Percentiles rank a stretch among this genome's conserved stretches.
phyloP scores from a whole-genome alignment of 2,329 filamentous ascomycete species.

The Aspergillus clavatus region DNA sequence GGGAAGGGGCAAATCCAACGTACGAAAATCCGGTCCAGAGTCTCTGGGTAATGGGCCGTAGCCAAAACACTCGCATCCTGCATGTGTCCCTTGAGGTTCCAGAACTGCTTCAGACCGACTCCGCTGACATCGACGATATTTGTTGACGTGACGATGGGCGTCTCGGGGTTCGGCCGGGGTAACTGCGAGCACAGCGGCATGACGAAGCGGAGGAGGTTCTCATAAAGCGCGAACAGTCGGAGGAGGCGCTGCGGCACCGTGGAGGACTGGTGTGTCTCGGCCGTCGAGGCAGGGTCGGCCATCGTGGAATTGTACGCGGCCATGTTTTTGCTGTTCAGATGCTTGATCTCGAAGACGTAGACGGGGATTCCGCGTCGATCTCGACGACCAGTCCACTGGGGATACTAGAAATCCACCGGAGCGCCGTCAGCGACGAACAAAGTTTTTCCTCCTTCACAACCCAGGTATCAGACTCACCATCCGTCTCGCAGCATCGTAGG shows the following conservation, averaged over 20 bases:
- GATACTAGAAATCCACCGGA: slow-evolving; percentile 62
- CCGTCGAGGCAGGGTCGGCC: slow-evolving; percentile 44
- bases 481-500: slow-evolving; percentile 70
- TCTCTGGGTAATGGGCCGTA: slow-evolving; percentile 93
- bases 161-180: slow-evolving; percentile 66
- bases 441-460: too few relatives aligned
- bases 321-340: slow-evolving; percentile 78
- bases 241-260: slow-evolving; percentile 66
- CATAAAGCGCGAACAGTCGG: slow-evolving; percentile 86
- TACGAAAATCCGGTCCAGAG: slow-evolving; percentile 73
- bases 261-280: slow-evolving; percentile 55
- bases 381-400: slow-evolving; percentile 88
- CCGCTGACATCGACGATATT: slow-evolving; percentile 92
- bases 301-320: slow-evolving; percentile 62
- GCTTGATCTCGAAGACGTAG: slow-evolving; percentile 82
- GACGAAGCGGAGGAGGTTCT: slow-evolving; percentile 82
- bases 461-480: slow-evolving; percentile 63
- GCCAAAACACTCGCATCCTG: slow-evolving; percentile 83
- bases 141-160: slow-evolving; percentile 86
- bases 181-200: slow-evolving; percentile 80
- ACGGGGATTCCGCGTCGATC: slow-evolving; percentile 88
- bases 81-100: slow-evolving; percentile 92
- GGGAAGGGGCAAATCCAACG: slow-evolving; percentile 17
- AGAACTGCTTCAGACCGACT: slow-evolving; percentile 88
- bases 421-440: too few relatives aligned